Base-by-base conservation (phyloP, 495 filamentous ascomycete genomes). In the Aspergillus baeticus region DNA sequence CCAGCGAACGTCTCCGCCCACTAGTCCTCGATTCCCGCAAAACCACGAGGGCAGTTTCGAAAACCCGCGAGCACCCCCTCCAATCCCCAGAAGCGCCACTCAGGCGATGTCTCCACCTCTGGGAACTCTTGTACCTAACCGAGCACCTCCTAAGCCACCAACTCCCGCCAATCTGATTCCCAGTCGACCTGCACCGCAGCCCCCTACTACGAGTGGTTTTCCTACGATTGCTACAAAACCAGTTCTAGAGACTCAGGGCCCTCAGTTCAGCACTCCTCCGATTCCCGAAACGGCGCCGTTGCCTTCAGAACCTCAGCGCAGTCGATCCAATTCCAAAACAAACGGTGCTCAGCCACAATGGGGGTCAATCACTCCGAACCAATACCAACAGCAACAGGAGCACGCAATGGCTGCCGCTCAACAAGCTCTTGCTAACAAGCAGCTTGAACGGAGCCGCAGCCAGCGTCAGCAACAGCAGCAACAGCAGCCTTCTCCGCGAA, bases 41-140 rank as follows among this genome's bases (percentile, higher is more conserved):
- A 92, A 91, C 70, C 86, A 91, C 70, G 88, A 92, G 74, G 86
- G 87, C 51, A 98, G 92, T 76, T 98, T 98, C 68, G 94, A 98
- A 73, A 98, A 98, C 61, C 94, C 94, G 39, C 84, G 94, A 54
- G 88, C 93, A 8, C 90, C 94, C 14, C 94, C 94, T 55, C 94
- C 94, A 2, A 87, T 97, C 48, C 94, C 94, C 54, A 77, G 84
- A 51, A 83, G 69, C 61, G 58, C 70, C 21, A 21, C 59, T 1
- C 60, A 61, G 10, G 29, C 59, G 10, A 69, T 74, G 61, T 69
- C 71, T 29, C 70, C 71, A 17, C 63, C 69, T 6, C 34, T 69
- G 21, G 68, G 70, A 10, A 61, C 70, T 33, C 62, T 78, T 52
- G 59, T 77, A 2, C 76, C 76, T 8, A 75, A 76, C 41, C 71